A percentile compares a stretch with the other conserved stretches of the same genome.
Conservation (phyloP, 2,329 filamentous ascomycete species). For the Colletotrichum godetiae region DNA sequence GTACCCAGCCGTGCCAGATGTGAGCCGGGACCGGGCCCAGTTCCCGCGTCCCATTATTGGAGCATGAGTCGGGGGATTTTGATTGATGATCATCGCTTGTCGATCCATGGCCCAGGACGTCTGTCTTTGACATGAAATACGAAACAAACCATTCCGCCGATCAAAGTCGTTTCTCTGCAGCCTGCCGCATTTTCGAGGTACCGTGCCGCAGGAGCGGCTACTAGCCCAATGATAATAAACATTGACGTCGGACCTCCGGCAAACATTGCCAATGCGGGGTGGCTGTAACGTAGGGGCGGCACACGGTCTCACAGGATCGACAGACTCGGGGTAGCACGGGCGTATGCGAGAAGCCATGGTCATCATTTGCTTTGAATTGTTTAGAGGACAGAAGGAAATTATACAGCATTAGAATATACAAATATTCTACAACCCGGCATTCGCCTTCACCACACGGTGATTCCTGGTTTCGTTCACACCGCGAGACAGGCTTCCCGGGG, state of each 20-base stretch:
- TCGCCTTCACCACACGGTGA: slow-evolving; percentile 34
- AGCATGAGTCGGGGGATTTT: slow-evolving; percentile 1
- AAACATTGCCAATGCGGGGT: neutral
- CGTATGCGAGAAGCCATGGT: neutral
- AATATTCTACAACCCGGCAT: slow-evolving; percentile 35
- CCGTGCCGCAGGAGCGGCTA: neutral
- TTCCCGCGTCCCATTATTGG: neutral
- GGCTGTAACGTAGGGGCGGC: neutral
- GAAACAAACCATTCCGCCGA: neutral
- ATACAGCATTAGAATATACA: slow-evolving; percentile 53
- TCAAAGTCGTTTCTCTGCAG: neutral
- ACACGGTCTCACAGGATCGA: neutral
- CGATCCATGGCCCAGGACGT: neutral
- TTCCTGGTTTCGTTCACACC: slow-evolving; percentile 28
- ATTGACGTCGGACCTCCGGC: neutral
- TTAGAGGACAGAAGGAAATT: slow-evolving; percentile 41
- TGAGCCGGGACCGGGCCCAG: neutral
- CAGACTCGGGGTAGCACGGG: neutral
- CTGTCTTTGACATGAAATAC: neutral
- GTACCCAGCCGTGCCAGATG: neutral
- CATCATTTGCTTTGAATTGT: neutral
- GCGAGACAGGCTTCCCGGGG: slow-evolving; percentile 30
- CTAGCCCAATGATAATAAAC: neutral
- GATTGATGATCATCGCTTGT: neutral
- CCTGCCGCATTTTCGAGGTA: neutral